Base-by-base conservation (phyloP, 345 rosid species). In the Firmiana major region DNA sequence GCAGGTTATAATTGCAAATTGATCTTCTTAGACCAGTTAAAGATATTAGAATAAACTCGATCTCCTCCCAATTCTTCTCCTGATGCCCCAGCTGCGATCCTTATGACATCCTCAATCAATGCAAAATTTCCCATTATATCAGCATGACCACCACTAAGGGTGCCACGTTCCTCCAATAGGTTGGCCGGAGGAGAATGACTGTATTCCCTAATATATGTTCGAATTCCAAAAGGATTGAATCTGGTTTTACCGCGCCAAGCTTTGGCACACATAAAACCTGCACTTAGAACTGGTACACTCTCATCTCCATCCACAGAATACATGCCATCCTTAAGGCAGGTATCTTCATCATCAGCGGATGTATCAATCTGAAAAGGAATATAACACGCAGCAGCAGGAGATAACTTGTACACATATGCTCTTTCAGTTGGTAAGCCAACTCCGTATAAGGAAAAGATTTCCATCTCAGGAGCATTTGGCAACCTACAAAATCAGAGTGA, bases 41-140 rank as follows among this genome's bases (percentile, higher is more conserved):
- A 90, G 83, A 96, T 90, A 75, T 89, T 91, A 5, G 98, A 93
- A 83, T 90, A 71, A 63, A 93, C 97, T 82, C 81, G 97, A 84
- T 96, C 94, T 15, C 92, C 97, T 28, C 97, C 98, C 81, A 93
- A 45, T 24, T 90, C 93, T 21, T 89, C 88, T 58, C 98, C 99
- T 0, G 88, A 86, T 42, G 89, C 98, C 36, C 99, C 99, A 0
- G 95, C 87, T 19, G 98, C 99, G 26, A 96, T 84, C 83, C 97
- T 88, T 81, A 93, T 86, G 45, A 93, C 62, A 75, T 96, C 98
- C 77, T 96, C 98, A 1, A 96, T 92, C 79, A 96, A 75, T 7
- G 93, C 98, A 78, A 96, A 96, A 82, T 96, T 96, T 60, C 99
- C 99, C 99, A 96, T 92, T 64, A 96, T 91, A 77, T 96, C 99